phyloP scores from a whole-genome alignment of 2,329 filamentous ascomycete species.

The Didymella keratinophila region DNA sequence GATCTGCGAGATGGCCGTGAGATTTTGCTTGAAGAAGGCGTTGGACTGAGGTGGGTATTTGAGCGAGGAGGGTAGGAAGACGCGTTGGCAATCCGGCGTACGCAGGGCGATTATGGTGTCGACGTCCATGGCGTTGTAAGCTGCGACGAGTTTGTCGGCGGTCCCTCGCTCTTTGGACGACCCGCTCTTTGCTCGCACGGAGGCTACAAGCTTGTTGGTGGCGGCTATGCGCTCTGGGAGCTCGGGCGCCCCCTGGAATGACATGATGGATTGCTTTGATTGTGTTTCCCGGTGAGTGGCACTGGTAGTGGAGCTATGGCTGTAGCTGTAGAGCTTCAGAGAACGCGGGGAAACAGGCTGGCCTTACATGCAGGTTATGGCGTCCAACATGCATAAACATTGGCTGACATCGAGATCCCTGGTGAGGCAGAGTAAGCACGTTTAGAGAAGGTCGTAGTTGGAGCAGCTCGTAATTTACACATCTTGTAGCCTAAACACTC shows the following conservation, averaged over 20 bases:
- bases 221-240: no score
- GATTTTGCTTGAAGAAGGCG: constrained; percentile 26
- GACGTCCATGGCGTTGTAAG: constrained; percentile 45
- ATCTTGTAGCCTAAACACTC: no score
- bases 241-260: no score
- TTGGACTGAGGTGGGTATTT: constrained; percentile 35
- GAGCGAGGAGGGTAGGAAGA: constrained; percentile 41
- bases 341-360: not conserved
- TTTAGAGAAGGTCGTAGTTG: not conserved
- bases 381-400: not conserved
- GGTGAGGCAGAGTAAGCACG: not conserved
- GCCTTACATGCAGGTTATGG: not conserved
- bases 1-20: constrained; percentile 35
- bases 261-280: constrained; percentile 7
- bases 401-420: not conserved
- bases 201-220: no score
- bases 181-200: no score
- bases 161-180: constrained; percentile 38
- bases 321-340: not conserved
- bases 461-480: not conserved
- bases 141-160: constrained; percentile 38
- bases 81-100: constrained; percentile 35
- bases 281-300: no score
- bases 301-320: not conserved
- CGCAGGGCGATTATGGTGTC: constrained; percentile 39